phyloP scores from a whole-genome alignment of 2,329 filamentous ascomycete genomes.

The Colletotrichum graminicola region DNA sequence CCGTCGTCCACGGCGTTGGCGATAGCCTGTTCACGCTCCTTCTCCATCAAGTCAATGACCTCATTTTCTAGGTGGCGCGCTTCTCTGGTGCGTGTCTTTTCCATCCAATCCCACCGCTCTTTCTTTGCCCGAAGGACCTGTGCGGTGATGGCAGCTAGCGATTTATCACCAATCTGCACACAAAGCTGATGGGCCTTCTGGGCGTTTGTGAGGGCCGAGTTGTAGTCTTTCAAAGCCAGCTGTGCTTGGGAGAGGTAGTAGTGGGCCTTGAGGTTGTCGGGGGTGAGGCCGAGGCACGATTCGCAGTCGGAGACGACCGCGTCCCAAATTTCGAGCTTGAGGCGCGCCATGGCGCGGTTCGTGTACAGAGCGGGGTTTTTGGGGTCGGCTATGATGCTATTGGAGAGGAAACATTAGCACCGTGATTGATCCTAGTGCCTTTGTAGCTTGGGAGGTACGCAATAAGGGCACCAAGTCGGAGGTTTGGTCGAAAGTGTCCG shows the following conservation, averaged over 20 bases:
- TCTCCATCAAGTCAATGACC: constrained; percentile 64
- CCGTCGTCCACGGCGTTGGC: constrained; percentile 57
- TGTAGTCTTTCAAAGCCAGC: constrained; percentile 77
- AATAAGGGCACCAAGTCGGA: background rate
- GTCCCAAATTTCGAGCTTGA: constrained; percentile 80
- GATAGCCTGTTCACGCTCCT: constrained; percentile 59
- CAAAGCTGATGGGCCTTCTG: constrained; percentile 80
- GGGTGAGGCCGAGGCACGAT: constrained; percentile 76
- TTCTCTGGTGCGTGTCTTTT: constrained; percentile 70
- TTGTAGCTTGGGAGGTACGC: background rate
- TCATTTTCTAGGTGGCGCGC: constrained; percentile 71
- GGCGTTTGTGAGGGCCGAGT: constrained; percentile 79
- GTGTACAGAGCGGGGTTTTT: constrained; percentile 85
- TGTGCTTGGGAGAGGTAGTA: constrained; percentile 89
- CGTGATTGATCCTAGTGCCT: background rate
- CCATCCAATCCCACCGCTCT: constrained; percentile 83
- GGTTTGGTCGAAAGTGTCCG: background rate
- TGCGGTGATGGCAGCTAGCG: constrained; percentile 77
- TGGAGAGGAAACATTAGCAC: constrained; percentile 6
- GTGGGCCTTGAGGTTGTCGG: constrained; percentile 81
- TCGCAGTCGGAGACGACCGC: constrained; percentile 83
- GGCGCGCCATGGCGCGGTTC: constrained; percentile 86
- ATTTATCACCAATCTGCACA: constrained; percentile 71
- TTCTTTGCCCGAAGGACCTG: constrained; percentile 87
- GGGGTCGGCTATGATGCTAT: constrained; percentile 81